phyloP scores from a whole-genome alignment of 331 rosid genomes.

The Dryas integrifolia region DNA sequence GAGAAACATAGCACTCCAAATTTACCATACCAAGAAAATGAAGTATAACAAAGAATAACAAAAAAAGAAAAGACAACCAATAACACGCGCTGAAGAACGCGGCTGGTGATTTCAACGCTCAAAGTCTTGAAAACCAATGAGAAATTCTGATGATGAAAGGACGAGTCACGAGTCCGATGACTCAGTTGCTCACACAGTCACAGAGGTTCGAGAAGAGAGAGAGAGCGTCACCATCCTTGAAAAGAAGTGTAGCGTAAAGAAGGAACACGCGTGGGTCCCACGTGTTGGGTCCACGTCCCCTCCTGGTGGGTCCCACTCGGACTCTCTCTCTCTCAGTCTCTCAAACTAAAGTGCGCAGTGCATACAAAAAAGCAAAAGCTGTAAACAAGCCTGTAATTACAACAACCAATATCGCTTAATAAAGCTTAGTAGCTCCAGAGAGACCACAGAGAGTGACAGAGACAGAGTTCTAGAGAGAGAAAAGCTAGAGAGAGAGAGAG shows the following conservation, averaged over 20 bases:
- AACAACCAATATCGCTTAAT: neutral
- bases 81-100: neutral
- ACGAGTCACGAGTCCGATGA: neutral
- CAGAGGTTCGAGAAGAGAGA: slow-evolving; percentile 6
- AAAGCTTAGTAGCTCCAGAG: neutral
- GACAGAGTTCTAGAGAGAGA: slow-evolving; percentile 16
- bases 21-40: too few species aligned
- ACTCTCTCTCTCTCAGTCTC: slow-evolving; percentile 21
- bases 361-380: slow-evolving; percentile 20
- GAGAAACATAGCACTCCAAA: neutral
- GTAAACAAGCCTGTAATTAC: neutral
- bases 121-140: too few species aligned
- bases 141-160: neutral
- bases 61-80: neutral
- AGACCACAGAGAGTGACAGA: neutral
- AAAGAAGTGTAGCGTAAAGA: slow-evolving; percentile 52
- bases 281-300: slow-evolving; percentile 12
- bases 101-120: neutral
- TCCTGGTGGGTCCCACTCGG: slow-evolving; percentile 22
- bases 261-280: slow-evolving; percentile 53
- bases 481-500: slow-evolving; percentile 10
- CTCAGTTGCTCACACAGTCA: neutral
- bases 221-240: slow-evolving; percentile 39
- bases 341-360: slow-evolving; percentile 35
- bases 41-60: too few species aligned